These are phyloP conservation scores for Azolla pinnata DNA, from an alignment of 75 land plant genomes.

Conservation along the genomic window DNA sequence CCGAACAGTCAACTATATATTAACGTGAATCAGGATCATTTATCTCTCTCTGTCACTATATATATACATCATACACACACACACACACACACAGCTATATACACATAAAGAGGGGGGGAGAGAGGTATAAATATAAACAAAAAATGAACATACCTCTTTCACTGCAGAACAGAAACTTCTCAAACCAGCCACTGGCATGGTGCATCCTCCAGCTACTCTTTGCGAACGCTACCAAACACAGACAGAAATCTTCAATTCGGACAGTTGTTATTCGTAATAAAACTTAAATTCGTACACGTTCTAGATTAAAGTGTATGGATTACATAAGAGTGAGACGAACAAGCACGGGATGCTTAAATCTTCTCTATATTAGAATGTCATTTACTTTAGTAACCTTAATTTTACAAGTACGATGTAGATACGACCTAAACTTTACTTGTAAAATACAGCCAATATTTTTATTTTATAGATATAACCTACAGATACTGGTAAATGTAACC, in stretches of 20 bases:
- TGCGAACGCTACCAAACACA: background rate
- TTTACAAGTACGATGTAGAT: too few relatives aligned
- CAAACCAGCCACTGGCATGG: background rate
- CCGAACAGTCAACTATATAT: slow-evolving; percentile 63
- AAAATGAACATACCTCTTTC: background rate
- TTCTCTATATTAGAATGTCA: too few relatives aligned
- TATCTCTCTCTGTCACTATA: background rate
- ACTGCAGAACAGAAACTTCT: slow-evolving; percentile 3
- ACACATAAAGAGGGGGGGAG: too few relatives aligned
- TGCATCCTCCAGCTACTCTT: background rate
- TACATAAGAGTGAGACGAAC: too few relatives aligned
- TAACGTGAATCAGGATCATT: background rate
- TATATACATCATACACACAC: background rate
- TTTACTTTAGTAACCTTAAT: too few relatives aligned
- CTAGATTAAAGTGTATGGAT: too few relatives aligned
- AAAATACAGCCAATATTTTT: too few relatives aligned
- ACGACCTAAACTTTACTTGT: too few relatives aligned
- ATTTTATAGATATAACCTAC: too few relatives aligned
- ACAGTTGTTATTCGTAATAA: background rate
- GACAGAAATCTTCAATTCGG: too few relatives aligned
- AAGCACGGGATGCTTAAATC: too few relatives aligned
- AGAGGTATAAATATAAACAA: background rate
- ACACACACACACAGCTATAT: background rate
- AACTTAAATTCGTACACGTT: background rate
- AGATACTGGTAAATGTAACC: too few relatives aligned